A percentile compares a stretch with the other conserved stretches of the same genome.
phyloP scores from a whole-genome alignment of 768 basidiomycete species.

The Serendipita sp. region DNA sequence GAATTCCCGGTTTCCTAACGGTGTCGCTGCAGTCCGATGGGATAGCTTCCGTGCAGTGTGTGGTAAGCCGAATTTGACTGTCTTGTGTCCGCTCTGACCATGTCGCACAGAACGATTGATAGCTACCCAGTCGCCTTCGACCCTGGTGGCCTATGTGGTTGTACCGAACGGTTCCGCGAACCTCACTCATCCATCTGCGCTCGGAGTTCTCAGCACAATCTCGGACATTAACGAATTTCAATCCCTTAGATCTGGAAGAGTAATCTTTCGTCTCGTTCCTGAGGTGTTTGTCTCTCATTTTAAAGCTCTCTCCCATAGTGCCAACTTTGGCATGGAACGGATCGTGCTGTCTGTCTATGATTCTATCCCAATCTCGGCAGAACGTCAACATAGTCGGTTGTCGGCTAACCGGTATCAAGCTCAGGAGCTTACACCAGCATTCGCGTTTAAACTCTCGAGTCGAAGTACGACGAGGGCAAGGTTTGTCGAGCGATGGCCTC shows the following conservation, averaged over 20 bases:
- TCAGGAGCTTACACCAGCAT: background rate
- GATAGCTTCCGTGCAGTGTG: background rate
- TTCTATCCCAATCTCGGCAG: background rate
- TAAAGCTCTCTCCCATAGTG: background rate
- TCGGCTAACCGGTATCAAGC: background rate
- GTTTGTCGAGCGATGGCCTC: constrained; percentile 1
- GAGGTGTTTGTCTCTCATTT: background rate
- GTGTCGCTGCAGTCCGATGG: background rate
- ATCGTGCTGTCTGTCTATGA: background rate
- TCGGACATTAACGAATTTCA: background rate
- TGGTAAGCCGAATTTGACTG: background rate
- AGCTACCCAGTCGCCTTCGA: background rate
- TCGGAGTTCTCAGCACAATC: background rate
- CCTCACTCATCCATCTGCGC: background rate
- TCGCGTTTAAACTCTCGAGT: background rate
- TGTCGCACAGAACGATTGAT: background rate
- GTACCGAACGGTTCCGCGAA: background rate
- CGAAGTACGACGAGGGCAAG: background rate
- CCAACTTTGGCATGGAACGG: background rate
- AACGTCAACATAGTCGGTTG: background rate
- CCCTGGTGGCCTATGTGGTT: background rate
- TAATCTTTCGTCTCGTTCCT: background rate
- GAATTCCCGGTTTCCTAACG: background rate
- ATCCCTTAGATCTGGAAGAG: background rate
- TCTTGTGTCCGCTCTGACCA: background rate